Evolutionary conservation across 2,329 filamentous ascomycete species (phyloP).

Genomic region (Myrmaecium sp.): DNA sequence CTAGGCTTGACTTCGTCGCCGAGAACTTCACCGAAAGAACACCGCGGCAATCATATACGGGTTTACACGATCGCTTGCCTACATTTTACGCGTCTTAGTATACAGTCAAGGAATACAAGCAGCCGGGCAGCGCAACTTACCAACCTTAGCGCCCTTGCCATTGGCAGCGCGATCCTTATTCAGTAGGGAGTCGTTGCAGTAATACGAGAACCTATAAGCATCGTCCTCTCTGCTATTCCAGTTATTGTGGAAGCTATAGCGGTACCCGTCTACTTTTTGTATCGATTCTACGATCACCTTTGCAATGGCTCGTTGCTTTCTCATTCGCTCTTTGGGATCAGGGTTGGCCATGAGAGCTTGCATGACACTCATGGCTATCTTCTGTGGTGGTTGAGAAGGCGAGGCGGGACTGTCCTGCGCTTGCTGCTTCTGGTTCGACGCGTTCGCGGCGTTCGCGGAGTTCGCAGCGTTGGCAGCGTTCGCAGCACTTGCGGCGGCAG

Average conservation of each 20-base stretch:
- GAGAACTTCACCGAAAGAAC: conserved; percentile 32
- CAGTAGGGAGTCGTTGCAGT: conserved; percentile 33
- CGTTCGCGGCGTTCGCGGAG: conserved; percentile 8
- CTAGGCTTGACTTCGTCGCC: conserved; percentile 21
- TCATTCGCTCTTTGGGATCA: conserved; percentile 25
- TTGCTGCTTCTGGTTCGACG: conserved; percentile 9
- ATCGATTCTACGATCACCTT: conserved; percentile 27
- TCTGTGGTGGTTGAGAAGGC: too few relatives aligned
- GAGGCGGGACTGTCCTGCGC: too few relatives aligned
- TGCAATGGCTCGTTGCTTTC: conserved; percentile 29
- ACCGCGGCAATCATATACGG: conserved; percentile 32
- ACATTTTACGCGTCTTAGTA: conserved; percentile 1
- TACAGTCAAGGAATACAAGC: too few relatives aligned
- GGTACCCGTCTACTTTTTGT: conserved; percentile 28
- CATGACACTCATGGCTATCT: conserved; percentile 16
- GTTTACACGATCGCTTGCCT: conserved; percentile 19
- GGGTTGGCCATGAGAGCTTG: conserved; percentile 17
- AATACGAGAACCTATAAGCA: conserved; percentile 29
- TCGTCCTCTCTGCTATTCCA: conserved; percentile 31
- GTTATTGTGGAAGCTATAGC: conserved; percentile 33
- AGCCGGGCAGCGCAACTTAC: conserved; percentile 10
- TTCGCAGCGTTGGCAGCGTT: neutral
- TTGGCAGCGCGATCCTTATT: conserved; percentile 34
- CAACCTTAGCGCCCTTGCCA: conserved; percentile 21
- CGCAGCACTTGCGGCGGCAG: conserved; percentile 4